Conservation (phyloP, 2,329 filamentous ascomycete genomes). For the Orbilia brochopaga region DNA sequence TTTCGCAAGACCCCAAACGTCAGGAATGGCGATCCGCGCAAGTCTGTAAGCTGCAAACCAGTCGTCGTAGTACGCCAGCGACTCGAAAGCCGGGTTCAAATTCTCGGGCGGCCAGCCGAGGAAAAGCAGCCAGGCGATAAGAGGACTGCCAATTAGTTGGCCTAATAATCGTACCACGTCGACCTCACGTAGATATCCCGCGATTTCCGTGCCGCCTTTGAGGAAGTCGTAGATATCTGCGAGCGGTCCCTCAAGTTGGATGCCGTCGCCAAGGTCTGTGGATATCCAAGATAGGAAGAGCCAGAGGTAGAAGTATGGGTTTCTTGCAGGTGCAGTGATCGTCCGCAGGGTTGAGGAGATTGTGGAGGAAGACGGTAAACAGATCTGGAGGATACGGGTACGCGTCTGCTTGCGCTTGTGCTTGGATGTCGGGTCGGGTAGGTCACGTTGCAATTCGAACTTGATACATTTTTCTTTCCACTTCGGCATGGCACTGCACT, state of each 20-base stretch:
- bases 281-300: constrained; percentile 17
- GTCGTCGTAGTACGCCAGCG: constrained; percentile 43
- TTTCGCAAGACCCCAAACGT: constrained; percentile 18
- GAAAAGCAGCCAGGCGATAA: constrained; percentile 24
- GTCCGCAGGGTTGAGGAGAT: constrained; percentile 7
- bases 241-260: constrained; percentile 9
- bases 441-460: constrained; percentile 2
- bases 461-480: constrained; percentile 36
- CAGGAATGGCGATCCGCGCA: constrained; percentile 6
- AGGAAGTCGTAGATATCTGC: constrained; percentile 34
- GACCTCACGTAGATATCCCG: neutral
- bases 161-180: neutral
- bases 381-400: constrained; percentile 5
- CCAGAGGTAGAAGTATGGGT: constrained; percentile 41
- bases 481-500: constrained; percentile 24
- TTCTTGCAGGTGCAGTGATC: constrained; percentile 16
- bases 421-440: neutral
- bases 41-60: constrained; percentile 36
- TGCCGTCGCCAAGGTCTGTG: constrained; percentile 3
- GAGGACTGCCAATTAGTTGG: constrained; percentile 2
- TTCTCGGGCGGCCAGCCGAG: constrained; percentile 16
- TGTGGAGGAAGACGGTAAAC: constrained; percentile 18
- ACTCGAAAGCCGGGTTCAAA: constrained; percentile 28
- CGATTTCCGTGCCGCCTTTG: constrained; percentile 24
- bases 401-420: neutral